phyloP scores from a whole-genome alignment of 2,329 filamentous ascomycete genomes.

The Bipolaris sorokiniana region DNA sequence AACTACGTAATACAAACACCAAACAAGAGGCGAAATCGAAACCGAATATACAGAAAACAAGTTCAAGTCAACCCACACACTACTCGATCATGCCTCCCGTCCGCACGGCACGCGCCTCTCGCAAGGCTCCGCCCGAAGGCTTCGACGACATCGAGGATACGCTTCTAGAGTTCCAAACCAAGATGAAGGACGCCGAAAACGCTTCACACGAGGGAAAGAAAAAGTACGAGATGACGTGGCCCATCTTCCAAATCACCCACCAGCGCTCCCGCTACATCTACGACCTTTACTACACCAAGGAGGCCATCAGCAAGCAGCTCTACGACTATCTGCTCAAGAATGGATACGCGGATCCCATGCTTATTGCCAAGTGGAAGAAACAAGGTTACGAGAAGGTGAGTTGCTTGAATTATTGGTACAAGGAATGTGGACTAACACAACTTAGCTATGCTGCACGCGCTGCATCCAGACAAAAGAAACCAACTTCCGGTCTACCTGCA shows the following conservation, averaged over 20 bases:
- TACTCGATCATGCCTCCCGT: conserved; percentile 71
- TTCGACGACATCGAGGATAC: conserved; percentile 89
- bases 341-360: conserved; percentile 88
- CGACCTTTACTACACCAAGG: conserved; percentile 96
- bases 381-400: conserved; percentile 94
- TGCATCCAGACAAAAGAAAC: conserved; percentile 99
- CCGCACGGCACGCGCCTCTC: conserved; percentile 70
- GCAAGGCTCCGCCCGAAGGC: conserved; percentile 82
- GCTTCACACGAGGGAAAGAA: conserved; percentile 77
- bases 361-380: conserved; percentile 99
- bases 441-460: conserved; percentile 84
- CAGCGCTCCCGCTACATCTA: conserved; percentile 93
- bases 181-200: conserved; percentile 96
- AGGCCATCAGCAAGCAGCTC: conserved; percentile 87
- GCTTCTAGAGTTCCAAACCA: conserved; percentile 82
- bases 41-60: neutral
- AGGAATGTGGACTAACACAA: conserved; percentile 10
- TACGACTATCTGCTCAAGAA: conserved; percentile 99
- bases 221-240: conserved; percentile 94
- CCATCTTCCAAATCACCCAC: conserved; percentile 96
- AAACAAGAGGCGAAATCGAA: neutral
- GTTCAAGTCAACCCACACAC: neutral
- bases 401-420: conserved; percentile 7
- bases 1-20: neutral
- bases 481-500: conserved; percentile 97